Conservation (phyloP, 306 rosid species). For the Styphnolobium japonicum region DNA sequence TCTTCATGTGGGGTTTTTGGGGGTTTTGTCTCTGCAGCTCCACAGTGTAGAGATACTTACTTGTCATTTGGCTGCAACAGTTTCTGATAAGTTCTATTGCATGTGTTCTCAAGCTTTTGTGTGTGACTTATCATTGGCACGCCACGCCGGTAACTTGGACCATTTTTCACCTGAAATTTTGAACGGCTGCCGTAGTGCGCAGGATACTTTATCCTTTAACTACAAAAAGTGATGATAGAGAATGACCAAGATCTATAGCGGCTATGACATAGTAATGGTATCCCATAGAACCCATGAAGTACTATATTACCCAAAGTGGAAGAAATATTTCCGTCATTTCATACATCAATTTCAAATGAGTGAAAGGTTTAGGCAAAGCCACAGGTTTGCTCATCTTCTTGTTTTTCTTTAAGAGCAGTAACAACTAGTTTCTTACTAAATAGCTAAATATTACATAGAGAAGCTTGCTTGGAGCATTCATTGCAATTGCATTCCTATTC, state of each 20-base stretch:
- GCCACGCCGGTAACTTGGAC: constrained; percentile 48
- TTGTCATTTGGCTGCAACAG: constrained; percentile 4
- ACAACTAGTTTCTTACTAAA: no score
- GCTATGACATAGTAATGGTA: background rate
- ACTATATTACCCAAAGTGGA: background rate
- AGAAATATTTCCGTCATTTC: background rate
- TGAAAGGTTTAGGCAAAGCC: no score
- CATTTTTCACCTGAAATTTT: constrained; percentile 29
- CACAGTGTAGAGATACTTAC: background rate
- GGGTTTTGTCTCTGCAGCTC: constrained; percentile 1
- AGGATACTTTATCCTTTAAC: constrained; percentile 32
- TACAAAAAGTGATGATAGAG: constrained; percentile 18
- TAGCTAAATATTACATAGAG: no score
- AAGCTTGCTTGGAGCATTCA: no score
- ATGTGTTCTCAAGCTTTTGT: background rate
- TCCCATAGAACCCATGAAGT: background rate
- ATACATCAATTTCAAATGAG: no score
- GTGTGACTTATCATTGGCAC: background rate
- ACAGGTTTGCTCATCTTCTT: no score
- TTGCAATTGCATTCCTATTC: no score
- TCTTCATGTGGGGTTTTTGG: constrained; percentile 57
- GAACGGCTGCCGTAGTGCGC: background rate
- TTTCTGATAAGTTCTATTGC: constrained; percentile 1
- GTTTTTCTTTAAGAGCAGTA: no score
- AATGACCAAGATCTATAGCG: background rate